These are phyloP conservation scores for Annulohypoxylon truncatum DNA, from an alignment of 2,329 filamentous ascomycete genomes.

Conservation along the genomic window DNA sequence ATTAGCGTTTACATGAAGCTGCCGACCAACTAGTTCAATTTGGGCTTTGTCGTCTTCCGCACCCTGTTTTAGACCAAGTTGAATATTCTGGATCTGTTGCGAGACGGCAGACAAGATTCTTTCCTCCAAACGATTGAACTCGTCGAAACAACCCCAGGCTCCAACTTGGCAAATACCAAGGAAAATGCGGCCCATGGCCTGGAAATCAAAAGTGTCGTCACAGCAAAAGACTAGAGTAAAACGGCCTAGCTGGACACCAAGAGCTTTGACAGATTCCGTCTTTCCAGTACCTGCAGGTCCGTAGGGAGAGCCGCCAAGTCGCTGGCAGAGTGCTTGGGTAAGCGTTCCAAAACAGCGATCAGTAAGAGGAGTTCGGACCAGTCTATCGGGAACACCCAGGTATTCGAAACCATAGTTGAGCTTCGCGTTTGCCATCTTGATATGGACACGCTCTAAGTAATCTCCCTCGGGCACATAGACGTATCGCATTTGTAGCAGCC, in stretches of 20 bases:
- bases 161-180: slow-evolving; percentile 98
- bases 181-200: slow-evolving; percentile 99
- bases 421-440: slow-evolving; percentile 97
- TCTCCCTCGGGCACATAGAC: slow-evolving; percentile 87
- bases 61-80: slow-evolving; percentile 90
- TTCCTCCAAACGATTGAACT: slow-evolving; percentile 99
- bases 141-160: slow-evolving; percentile 99
- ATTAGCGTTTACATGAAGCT: slow-evolving; percentile 88
- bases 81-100: slow-evolving; percentile 99
- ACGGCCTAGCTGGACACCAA: slow-evolving; percentile 94
- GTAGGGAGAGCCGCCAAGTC: slow-evolving; percentile 95
- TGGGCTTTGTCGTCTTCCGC: slow-evolving; percentile 84
- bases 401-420: slow-evolving; percentile 99
- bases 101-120: slow-evolving; percentile 97
- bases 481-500: slow-evolving; percentile 98
- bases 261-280: slow-evolving; percentile 97
- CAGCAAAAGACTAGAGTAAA: slow-evolving; percentile 99
- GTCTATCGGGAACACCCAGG: slow-evolving; percentile 92
- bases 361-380: slow-evolving; percentile 95
- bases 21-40: slow-evolving; percentile 93
- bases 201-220: slow-evolving; percentile 99
- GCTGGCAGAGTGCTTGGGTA: slow-evolving; percentile 93
- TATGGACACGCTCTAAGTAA: slow-evolving; percentile 81
- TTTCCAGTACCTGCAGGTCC: slow-evolving; percentile 98
- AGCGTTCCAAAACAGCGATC: slow-evolving; percentile 98